Evolutionary conservation across 108 stramenopile genomes (phyloP), one percentile per base, ranked within the genome.

Genomic region (Seminavis robusta): DNA sequence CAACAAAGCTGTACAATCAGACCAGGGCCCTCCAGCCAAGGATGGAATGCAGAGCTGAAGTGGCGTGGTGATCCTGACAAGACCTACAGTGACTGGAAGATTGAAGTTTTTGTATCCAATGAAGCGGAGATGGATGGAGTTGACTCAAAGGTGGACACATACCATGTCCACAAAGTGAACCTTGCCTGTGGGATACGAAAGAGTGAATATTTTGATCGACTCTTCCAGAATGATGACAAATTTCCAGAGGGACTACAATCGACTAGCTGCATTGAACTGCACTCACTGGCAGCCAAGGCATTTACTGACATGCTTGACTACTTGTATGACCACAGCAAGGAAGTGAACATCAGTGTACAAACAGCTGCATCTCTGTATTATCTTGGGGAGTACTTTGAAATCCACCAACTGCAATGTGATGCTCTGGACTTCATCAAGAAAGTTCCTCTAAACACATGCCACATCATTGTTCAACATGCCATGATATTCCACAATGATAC

Each of bases 1-100:
- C n/a, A n/a, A n/a, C n/a, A n/a, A n/a, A n/a, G n/a, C n/a, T n/a
- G n/a, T n/a, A n/a, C n/a, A n/a, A n/a, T n/a, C n/a, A n/a, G n/a
- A n/a, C n/a, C n/a, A n/a, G n/a, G n/a, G n/a, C n/a, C n/a, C n/a
- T n/a, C n/a, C n/a, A n/a, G n/a, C n/a, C n/a, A n/a, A n/a, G n/a
- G n/a, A n/a, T n/a, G n/a, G n/a, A n/a, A n/a, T n/a, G n/a, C n/a
- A n/a, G n/a, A n/a, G n/a, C n/a, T n/a, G 34, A 56, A n/a, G 11
- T 76, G 74, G 74, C 56, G 69, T 32, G 33, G 19, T 17, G 60
- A 47, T 27, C 56, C 66, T n/a, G 16, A 38, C n/a, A 40, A 61
- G 32, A 61, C 47, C 16, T 76, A 61, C 45, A 71, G 69, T 55
- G 74, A 76, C 28, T 67, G 65, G 69, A 65, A 9, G 19, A 66